Evolutionary conservation across 208 protist genomes (phyloP), one percentile per base, ranked within the genome.

Genomic region (Crithidia bombi): DNA sequence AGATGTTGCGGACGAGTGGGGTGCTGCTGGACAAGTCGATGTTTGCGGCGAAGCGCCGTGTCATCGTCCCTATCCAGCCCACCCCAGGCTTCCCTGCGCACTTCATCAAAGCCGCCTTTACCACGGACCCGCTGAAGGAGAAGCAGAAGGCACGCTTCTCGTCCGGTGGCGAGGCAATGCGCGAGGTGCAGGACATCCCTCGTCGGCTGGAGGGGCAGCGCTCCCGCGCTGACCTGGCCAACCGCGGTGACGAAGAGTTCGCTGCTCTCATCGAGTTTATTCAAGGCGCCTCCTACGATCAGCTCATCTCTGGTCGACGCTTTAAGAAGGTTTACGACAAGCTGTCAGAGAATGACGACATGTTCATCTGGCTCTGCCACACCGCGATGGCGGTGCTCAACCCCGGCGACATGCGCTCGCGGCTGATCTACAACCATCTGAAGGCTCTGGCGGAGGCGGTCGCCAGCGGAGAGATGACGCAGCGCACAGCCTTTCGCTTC

Each of bases 361-460:
- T 95, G 82, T 95, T 96, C 59, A 73, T 96, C 14, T 96, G 92
- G 90, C 78, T 96, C 11, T 96, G 92, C 58, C 89, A 94, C 71
- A 93, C 88, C n/a, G 89, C 92, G 14, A 96, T 96, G 92, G 82
- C 92, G 1, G 92, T 96, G 63, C 82, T 96, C 11, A 94, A 96
- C 78, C 92, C 92, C 17, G 92, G 92, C 17, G 92, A 96, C 61
- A 67, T 95, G 70, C 89, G 92, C n/a, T 95, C 87, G 14, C 82
- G 92, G 14, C 73, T 96, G 1, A 66, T 96, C 10, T 94, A 96
- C 78, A 83, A 93, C 54, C 92, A 96, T 51, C 86, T 96, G 36
- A 87, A 92, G 63, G 82, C 83, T 6, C 86, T 96, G 14, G 87
- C 90, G 0, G 85, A 96, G 84, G 89, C 92, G 9, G 92, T 96